Conservation (phyloP, 78 protist species). For the Dictyostelium purpureum region DNA sequence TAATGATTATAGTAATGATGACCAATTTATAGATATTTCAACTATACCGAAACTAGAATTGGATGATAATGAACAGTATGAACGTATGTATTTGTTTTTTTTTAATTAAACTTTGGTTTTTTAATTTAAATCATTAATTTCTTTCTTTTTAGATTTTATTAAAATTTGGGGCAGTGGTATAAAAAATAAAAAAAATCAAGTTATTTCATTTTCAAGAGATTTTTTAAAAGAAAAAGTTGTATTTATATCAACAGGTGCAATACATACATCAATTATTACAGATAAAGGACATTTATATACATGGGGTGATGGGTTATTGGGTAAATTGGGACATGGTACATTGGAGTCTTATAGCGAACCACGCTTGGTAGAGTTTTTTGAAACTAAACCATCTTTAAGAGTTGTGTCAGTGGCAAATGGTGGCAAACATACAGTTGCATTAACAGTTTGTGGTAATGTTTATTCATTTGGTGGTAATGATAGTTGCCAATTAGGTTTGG, state of each 20-base stretch:
- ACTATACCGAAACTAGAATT: not conserved
- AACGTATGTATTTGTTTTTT: not conserved
- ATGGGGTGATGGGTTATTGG: constrained; percentile 48
- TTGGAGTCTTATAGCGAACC: constrained; percentile 15
- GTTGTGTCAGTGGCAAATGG: constrained; percentile 7
- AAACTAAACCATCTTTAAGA: not conserved
- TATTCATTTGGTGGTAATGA: constrained; percentile 61
- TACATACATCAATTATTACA: constrained; percentile 42
- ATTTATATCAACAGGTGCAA: constrained; percentile 25
- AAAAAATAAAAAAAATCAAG: not conserved
- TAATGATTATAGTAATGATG: too few species aligned
- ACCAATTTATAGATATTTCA: not conserved
- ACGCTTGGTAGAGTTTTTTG: constrained; percentile 3
- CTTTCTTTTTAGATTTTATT: constrained; percentile 11
- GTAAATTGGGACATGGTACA: constrained; percentile 61
- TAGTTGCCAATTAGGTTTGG: constrained; percentile 38
- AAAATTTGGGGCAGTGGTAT: constrained; percentile 42
- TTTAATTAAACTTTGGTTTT: too few species aligned
- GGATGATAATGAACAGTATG: not conserved
- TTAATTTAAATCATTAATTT: not conserved
- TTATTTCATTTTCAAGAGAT: constrained; percentile 35
- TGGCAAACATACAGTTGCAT: constrained; percentile 40
- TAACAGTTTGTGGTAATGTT: not conserved
- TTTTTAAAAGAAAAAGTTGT: constrained; percentile 16
- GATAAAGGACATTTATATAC: constrained; percentile 31